Evolutionary conservation across 495 filamentous ascomycete species (phyloP).

Genomic region (Penicillium taxi): DNA sequence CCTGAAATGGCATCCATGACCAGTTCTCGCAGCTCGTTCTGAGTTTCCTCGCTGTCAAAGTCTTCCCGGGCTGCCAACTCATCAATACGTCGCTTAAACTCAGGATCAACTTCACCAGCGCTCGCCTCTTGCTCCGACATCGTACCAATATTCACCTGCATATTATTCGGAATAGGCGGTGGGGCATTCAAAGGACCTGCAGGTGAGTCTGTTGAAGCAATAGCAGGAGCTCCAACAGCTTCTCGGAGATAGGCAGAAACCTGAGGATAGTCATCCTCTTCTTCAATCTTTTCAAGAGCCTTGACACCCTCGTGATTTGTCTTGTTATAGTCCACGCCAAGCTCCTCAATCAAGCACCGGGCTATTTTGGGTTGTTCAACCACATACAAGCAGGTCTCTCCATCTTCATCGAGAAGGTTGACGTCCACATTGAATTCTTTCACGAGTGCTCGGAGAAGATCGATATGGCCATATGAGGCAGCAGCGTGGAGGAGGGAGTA

Average conservation of each 20-base stretch:
- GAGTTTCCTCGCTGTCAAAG: constrained; percentile 61
- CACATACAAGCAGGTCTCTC: constrained; percentile 84
- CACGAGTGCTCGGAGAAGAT: constrained; percentile 72
- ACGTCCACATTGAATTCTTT: constrained; percentile 66
- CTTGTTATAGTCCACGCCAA: constrained; percentile 57
- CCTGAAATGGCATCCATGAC: constrained; percentile 60
- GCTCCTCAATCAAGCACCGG: constrained; percentile 68
- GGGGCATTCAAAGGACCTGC: constrained; percentile 30
- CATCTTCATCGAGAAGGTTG: constrained; percentile 78
- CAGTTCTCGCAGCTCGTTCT: constrained; percentile 59
- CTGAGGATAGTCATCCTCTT: constrained; percentile 59
- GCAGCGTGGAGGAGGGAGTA: constrained; percentile 93
- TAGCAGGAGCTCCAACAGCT: constrained; percentile 30
- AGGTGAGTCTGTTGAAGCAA: constrained; percentile 14
- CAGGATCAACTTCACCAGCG: constrained; percentile 51
- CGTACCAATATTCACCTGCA: constrained; percentile 59
- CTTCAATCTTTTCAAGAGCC: constrained; percentile 62
- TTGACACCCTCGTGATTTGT: constrained; percentile 59
- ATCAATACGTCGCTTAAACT: constrained; percentile 67
- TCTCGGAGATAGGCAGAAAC: constrained; percentile 59
- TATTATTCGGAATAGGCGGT: constrained; percentile 55
- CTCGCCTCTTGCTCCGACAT: constrained; percentile 52
- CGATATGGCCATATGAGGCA: constrained; percentile 77
- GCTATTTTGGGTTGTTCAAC: constrained; percentile 71
- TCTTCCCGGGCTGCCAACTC: constrained; percentile 65